phyloP scores from a whole-genome alignment of 2,329 filamentous ascomycete species.

The Ceratocystis lukuohia region DNA sequence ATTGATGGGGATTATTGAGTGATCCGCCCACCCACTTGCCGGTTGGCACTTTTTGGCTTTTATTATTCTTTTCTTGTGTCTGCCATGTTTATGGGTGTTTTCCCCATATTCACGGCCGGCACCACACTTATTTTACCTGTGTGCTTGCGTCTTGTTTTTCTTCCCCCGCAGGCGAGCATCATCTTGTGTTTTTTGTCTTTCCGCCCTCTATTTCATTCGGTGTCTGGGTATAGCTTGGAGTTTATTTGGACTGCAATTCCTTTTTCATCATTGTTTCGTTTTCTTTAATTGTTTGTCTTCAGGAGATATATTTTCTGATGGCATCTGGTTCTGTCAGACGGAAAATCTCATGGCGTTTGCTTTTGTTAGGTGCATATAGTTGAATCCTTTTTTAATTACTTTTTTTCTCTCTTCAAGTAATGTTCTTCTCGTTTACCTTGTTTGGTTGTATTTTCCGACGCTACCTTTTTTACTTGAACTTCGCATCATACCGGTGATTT shows the following conservation, averaged over 20 bases:
- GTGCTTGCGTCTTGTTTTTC: conserved; percentile 11
- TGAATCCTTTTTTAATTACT: not conserved
- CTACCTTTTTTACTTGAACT: not conserved
- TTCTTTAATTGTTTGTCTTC: not conserved
- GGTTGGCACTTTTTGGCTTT: conserved; percentile 4
- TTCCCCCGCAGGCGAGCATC: not conserved
- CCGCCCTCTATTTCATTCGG: not conserved
- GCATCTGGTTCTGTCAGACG: not conserved
- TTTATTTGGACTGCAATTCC: conserved; percentile 7
- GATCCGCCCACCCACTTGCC: not conserved
- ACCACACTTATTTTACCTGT: not conserved
- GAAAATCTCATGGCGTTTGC: not conserved
- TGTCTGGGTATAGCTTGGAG: conserved; percentile 11
- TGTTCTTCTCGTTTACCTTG: not conserved
- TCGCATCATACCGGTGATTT: not conserved
- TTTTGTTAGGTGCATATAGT: not conserved
- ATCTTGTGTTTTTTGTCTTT: not conserved
- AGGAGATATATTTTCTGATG: not conserved
- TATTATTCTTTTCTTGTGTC: not conserved
- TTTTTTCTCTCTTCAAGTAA: not conserved
- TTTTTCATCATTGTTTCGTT: not conserved
- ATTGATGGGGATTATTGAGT: conserved; percentile 3
- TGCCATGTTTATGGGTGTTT: not conserved
- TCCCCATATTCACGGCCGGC: not conserved
- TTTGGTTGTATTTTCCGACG: not conserved